Evolutionary conservation across 208 protist genomes (phyloP).

Genomic region (Wallacemonas sp.): DNA sequence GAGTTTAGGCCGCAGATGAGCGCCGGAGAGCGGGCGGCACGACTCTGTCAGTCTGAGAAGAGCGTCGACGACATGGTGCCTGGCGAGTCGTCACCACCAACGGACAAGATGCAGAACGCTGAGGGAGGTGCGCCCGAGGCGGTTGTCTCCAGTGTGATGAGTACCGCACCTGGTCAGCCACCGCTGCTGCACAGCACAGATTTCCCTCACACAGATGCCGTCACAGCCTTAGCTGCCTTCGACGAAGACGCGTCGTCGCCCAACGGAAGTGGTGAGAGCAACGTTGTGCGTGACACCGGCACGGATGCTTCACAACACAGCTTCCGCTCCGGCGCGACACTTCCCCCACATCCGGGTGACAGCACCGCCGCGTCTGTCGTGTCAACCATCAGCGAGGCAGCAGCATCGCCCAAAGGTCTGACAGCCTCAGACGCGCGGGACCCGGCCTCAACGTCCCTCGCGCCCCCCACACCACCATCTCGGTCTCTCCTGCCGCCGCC

Average conservation of each 20-base stretch:
- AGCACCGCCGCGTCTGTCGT: not conserved
- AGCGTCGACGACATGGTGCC: not conserved
- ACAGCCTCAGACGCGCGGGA: not conserved
- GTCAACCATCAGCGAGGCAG: not conserved
- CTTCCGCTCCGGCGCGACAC: constrained; percentile 2
- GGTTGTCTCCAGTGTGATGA: too few species aligned
- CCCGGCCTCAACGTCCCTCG: not conserved
- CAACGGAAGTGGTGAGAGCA: not conserved
- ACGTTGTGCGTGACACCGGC: not conserved
- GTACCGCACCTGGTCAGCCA: too few species aligned
- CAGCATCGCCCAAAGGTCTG: not conserved
- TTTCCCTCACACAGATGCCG: too few species aligned
- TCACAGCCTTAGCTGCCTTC: not conserved
- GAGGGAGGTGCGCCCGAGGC: too few species aligned
- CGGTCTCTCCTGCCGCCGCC: not conserved
- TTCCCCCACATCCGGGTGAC: not conserved
- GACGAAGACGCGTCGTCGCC: not conserved
- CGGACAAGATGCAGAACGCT: too few species aligned
- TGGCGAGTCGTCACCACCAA: too few species aligned
- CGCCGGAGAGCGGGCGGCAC: not conserved
- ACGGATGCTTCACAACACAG: constrained; percentile 6
- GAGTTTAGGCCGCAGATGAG: not conserved
- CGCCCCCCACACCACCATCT: not conserved
- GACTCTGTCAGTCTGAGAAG: not conserved
- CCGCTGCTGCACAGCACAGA: too few species aligned